Conservation (phyloP, 441 rosid genomes). For the Gossypium davidsonii region DNA sequence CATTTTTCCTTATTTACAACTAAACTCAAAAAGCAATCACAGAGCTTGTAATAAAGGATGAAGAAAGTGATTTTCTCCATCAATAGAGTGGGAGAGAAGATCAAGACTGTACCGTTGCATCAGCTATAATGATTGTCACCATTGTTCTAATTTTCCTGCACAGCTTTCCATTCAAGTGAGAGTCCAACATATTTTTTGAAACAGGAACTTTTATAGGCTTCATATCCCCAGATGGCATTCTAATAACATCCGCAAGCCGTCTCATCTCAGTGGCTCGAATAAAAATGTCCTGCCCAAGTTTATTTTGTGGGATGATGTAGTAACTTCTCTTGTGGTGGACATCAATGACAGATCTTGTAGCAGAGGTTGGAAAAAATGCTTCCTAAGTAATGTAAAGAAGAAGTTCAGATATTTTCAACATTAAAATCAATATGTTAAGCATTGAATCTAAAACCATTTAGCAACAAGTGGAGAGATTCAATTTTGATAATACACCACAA, state of each 20-base stretch:
- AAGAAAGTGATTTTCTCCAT: neutral
- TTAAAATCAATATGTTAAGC: constrained; percentile 4
- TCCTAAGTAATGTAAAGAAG: constrained; percentile 38
- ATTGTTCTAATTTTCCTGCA: constrained; percentile 47
- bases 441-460: neutral
- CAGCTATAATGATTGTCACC: constrained; percentile 70
- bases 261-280: constrained; percentile 60
- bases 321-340: constrained; percentile 72
- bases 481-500: neutral
- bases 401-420: constrained; percentile 13
- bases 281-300: constrained; percentile 91
- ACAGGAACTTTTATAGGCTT: constrained; percentile 87
- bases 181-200: constrained; percentile 76
- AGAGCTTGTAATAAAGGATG: neutral
- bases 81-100: neutral
- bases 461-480: neutral
- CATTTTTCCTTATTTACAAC: neutral
- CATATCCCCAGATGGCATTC: constrained; percentile 91
- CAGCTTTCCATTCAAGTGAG: constrained; percentile 63
- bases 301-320: constrained; percentile 82
- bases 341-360: constrained; percentile 54
- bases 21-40: neutral
- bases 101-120: constrained; percentile 57
- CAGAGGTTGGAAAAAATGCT: constrained; percentile 38
- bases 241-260: constrained; percentile 48